phyloP scores from a whole-genome alignment of 2,329 filamentous ascomycete species.

The Macrophomina pseudophaseolina region DNA sequence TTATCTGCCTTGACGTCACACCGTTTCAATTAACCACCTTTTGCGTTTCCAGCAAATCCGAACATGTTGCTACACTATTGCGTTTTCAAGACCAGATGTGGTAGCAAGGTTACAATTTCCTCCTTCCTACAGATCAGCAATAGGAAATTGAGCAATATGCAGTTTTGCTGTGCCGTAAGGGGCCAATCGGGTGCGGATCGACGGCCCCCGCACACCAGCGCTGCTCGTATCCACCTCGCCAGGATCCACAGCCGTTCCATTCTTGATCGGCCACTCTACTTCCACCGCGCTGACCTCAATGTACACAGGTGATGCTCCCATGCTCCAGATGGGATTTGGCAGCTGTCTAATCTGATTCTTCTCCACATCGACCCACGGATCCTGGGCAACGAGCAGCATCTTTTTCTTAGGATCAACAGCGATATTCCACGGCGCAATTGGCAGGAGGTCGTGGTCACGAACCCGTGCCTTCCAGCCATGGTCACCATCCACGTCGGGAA shows the following conservation, averaged over 20 bases:
- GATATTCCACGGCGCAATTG: background rate
- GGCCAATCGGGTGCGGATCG: background rate
- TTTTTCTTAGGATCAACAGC: background rate
- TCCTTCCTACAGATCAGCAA: background rate
- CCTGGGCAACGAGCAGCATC: background rate
- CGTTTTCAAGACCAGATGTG: too few species aligned
- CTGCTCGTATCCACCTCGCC: background rate
- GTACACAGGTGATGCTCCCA: background rate
- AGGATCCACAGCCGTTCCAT: conserved; percentile 4
- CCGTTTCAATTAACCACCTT: background rate
- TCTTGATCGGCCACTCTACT: conserved; percentile 4
- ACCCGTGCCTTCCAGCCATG: background rate
- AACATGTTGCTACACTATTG: too few species aligned
- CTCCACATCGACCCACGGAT: background rate
- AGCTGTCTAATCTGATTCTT: background rate
- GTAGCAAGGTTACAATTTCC: too few species aligned
- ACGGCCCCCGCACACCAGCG: background rate
- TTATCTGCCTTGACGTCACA: background rate
- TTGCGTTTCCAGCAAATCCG: too few species aligned
- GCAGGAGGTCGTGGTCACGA: background rate
- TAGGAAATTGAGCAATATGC: conserved; percentile 15
- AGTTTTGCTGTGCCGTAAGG: conserved; percentile 7
- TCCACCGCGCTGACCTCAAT: background rate
- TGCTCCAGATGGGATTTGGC: background rate
- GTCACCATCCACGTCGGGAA: background rate